Percentiles rank a stretch among this genome's conserved stretches.
These are phyloP conservation scores for Penicillium freii DNA, from an alignment of 2,329 filamentous ascomycete genomes.

Conservation along the genomic window DNA sequence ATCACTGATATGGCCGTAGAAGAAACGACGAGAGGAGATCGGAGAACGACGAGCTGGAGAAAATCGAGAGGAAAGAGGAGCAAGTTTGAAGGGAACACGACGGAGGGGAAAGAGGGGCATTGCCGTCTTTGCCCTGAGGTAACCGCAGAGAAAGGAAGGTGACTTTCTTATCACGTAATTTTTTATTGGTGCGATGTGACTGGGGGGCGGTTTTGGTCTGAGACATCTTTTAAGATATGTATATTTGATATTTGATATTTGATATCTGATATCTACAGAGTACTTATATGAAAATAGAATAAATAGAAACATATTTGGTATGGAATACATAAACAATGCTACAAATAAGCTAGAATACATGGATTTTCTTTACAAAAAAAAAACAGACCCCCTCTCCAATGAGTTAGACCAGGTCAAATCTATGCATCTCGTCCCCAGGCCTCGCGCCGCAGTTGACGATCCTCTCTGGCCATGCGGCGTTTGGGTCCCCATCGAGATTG, in stretches of 20 bases:
- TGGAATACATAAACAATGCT: conserved; percentile 22
- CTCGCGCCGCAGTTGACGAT: conserved; percentile 58
- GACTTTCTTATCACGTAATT: conserved; percentile 28
- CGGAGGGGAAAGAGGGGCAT: conserved; percentile 39
- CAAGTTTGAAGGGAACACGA: conserved; percentile 28
- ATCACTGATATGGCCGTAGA: conserved; percentile 48
- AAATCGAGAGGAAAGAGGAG: conserved; percentile 17
- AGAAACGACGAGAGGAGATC: conserved; percentile 34
- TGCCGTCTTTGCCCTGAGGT: conserved; percentile 12
- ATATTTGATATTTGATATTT: no score
- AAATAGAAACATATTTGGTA: not conserved
- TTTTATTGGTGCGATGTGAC: conserved; percentile 10
- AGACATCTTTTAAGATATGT: not conserved
- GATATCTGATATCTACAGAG: no score
- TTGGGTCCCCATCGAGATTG: conserved; percentile 61
- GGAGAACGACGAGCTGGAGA: conserved; percentile 10
- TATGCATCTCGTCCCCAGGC: conserved; percentile 60
- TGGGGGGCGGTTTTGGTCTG: not conserved
- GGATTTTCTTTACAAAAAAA: conserved; percentile 18
- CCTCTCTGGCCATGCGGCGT: conserved; percentile 60
- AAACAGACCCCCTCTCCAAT: not conserved
- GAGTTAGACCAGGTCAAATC: not conserved
- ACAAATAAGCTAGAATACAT: conserved; percentile 24
- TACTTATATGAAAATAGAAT: not conserved
- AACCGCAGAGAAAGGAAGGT: conserved; percentile 2